Base-by-base conservation (phyloP, 345 rosid genomes). In the Reutealis trisperma region DNA sequence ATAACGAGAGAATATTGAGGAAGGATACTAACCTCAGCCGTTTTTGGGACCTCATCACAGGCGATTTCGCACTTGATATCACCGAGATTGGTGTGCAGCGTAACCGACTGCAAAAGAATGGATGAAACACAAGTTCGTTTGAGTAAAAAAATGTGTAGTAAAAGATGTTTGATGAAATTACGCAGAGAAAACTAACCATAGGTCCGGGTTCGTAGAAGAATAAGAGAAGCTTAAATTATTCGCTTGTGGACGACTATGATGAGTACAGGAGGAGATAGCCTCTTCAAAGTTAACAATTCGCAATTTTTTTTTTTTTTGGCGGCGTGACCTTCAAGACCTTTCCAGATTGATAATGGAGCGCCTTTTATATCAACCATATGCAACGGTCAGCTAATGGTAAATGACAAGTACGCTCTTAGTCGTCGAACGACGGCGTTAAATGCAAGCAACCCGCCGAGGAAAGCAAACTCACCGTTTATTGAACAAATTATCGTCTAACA, bases 61-160 rank as follows among this genome's bases (percentile, higher is more conserved):
- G 87, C 89, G 86, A 96, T 86, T 87, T 96, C 99, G 82, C 99
- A 93, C 88, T 96, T 96, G 78, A 96, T 89, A 79, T 96, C 99
- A 18, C 98, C 99, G 24, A 96, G 97, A 84, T 92, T 96, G 44
- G 98, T 96, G 88, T 93, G 98, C 77, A 96, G 80, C n/a, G 99
- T 96, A 62, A 93, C 98, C 5, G 98, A 90, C 99, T 96, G 89
- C 52, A 32, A 4, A 16, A 47, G 19, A 27, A 42, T 11, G 55
- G 14, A 24, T 16, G 34, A 5, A 18, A 24, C 3, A 22, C 30
- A 34, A 57, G 41, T 22, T 60, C 41, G 19, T 63, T 18, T 16
- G 9, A 6, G 30, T 49, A 34, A 37, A 37, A 5, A 37, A 37
- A 37, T 37, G 41, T 18, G 66, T 0, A 42, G 72, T 19, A 15